Evolutionary conservation across 139 green algal species (phyloP), one percentile per base, ranked within the genome.

Genomic region (Zygnema cylindricum): DNA sequence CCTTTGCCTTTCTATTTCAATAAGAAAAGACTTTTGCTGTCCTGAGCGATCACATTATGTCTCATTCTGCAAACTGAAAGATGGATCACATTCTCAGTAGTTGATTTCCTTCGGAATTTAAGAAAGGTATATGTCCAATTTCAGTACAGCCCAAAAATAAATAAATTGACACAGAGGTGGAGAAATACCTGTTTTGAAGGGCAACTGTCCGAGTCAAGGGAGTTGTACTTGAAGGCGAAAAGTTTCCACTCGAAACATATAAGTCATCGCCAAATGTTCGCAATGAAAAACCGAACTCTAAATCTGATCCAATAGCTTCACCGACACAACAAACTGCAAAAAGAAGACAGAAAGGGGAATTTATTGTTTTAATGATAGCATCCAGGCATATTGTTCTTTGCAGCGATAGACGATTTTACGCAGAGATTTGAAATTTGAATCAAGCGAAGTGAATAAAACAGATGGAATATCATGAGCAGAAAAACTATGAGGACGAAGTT

Each of bases 251-350:
- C 7, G 71, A 54, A 3, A n/a, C 71, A 11, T 3, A 41, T 16
- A 79, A 43, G 78, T 85, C 75, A 36, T 55, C 49, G 2, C 35
- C 36, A 57, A 76, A 85, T 22, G 38, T 55, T 38, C 42, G 78
- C 33, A 85, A 0, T 0, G 78, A 57, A 57, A 85, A 85, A 0
- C 40, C 25, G 36, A 86, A 81, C 49, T 86, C 40, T 35, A 86
- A 63, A 23, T 57, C 32, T 32, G 41, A 76, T 38, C 78, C 78
- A 38, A 85, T 57, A 33, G 40, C 1, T 25, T 22, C 69, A 36
- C 49, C 40, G 23, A 69, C 49, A 36, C 78, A 85, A 41, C 78
- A 85, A 0, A 35, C 78, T 78, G 77, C 71, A 41, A 11, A 7
- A 43, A 79, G 7, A 63, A 63, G 7, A 63, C 7, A 63, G 7